A percentile compares a stretch with the other conserved stretches of the same genome.
These are phyloP conservation scores for Fragilaria radians DNA, from an alignment of 108 stramenopile genomes.

Conservation along the genomic window DNA sequence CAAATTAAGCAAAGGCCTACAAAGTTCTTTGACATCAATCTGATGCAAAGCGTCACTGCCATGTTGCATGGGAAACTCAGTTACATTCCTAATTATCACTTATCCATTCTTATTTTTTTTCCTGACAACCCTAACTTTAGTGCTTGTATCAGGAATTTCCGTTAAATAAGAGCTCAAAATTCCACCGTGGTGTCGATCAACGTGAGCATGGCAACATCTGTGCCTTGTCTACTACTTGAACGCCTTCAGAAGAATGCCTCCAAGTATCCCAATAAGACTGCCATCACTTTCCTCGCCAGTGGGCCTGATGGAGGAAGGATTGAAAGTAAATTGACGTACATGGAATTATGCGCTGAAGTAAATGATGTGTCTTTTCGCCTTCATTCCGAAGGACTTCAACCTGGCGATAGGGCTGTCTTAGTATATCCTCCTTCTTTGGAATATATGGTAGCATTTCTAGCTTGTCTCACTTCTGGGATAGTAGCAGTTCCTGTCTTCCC, in stretches of 20 bases:
- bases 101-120: too few relatives aligned
- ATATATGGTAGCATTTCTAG: constrained; percentile 92
- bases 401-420: constrained; percentile 58
- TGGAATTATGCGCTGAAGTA: constrained; percentile 17
- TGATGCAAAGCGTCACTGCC: too few relatives aligned
- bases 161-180: too few relatives aligned
- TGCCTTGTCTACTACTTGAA: constrained; percentile 23
- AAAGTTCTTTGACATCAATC: too few relatives aligned
- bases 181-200: too few relatives aligned
- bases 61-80: too few relatives aligned
- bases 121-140: too few relatives aligned
- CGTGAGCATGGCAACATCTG: neutral
- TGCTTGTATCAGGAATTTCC: too few relatives aligned
- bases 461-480: constrained; percentile 86
- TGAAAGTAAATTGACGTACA: constrained; percentile 28
- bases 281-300: constrained; percentile 33
- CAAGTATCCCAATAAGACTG: constrained; percentile 27
- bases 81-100: too few relatives aligned
- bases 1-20: too few relatives aligned
- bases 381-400: constrained; percentile 15
- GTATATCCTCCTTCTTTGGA: constrained; percentile 96
- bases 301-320: constrained; percentile 45
- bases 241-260: constrained; percentile 23
- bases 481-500: constrained; percentile 95
- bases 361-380: constrained; percentile 24